These are phyloP conservation scores for Kitagawia praeruptora DNA, from an alignment of 129 eudicot genomes.

Conservation along the genomic window DNA sequence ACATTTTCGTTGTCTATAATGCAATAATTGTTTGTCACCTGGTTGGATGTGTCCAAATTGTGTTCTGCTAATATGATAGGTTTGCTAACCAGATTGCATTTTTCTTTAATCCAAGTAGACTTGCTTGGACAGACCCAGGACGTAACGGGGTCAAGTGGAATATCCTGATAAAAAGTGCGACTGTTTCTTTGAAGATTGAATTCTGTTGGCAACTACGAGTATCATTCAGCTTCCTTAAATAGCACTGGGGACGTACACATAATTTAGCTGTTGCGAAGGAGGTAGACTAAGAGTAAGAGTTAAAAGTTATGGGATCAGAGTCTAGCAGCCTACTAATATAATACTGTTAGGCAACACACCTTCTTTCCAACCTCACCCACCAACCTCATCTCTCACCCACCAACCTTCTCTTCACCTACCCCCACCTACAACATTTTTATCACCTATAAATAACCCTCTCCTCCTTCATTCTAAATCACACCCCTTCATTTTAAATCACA, in stretches of 20 bases:
- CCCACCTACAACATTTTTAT: too few relatives aligned
- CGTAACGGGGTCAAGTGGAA: constrained; percentile 20
- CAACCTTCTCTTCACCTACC: too few relatives aligned
- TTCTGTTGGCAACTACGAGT: constrained; percentile 53
- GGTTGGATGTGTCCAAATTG: background rate
- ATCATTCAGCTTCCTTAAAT: constrained; percentile 39
- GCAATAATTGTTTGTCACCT: background rate
- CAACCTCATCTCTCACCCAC: too few relatives aligned
- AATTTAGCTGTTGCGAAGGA: constrained; percentile 50
- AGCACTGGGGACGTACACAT: constrained; percentile 29
- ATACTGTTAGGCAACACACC: too few relatives aligned
- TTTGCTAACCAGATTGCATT: background rate
- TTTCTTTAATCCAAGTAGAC: constrained; percentile 29
- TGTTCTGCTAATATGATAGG: background rate
- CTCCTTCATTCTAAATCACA: too few relatives aligned
- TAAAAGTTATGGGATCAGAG: constrained; percentile 33
- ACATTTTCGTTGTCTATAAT: background rate
- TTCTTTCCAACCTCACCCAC: too few relatives aligned
- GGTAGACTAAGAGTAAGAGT: constrained; percentile 32
- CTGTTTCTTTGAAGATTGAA: constrained; percentile 25
- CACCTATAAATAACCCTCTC: too few relatives aligned
- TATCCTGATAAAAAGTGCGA: background rate
- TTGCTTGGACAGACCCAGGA: constrained; percentile 40
- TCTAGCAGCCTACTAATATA: constrained; percentile 19
- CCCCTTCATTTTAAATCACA: too few relatives aligned